A percentile compares a stretch with the other conserved stretches of the same genome.
Evolutionary conservation across 768 basidiomycete species (phyloP).

Genomic region (Vishniacozyma victoriae): DNA sequence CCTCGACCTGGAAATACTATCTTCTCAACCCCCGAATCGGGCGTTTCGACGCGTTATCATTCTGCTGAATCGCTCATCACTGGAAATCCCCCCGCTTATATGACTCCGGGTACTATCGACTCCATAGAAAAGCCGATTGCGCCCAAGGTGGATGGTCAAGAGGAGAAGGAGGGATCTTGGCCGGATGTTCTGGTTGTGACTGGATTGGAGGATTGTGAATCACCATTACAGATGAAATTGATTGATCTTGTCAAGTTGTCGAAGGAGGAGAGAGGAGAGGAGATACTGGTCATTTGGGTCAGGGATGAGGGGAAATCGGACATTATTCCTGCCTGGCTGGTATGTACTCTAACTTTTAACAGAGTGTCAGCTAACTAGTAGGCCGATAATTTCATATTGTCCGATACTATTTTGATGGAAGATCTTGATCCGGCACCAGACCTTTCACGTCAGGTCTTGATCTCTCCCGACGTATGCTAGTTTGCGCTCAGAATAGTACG

Average conservation of each 20-base stretch:
- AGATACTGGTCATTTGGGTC: slow-evolving; percentile 27
- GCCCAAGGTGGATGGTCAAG: no score
- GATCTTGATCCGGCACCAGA: background rate
- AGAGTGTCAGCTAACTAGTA: background rate
- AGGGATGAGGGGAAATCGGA: slow-evolving; percentile 17
- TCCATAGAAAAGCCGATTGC: background rate
- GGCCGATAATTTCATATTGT: slow-evolving; percentile 13
- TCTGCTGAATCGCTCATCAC: background rate
- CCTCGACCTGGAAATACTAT: background rate
- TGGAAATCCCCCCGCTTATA: background rate
- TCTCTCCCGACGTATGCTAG: background rate
- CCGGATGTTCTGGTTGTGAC: slow-evolving; percentile 25
- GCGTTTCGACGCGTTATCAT: no score
- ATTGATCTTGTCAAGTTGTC: slow-evolving; percentile 11
- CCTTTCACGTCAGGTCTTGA: background rate
- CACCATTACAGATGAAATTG: slow-evolving; percentile 21
- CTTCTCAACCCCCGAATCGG: background rate
- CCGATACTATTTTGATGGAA: slow-evolving; percentile 4
- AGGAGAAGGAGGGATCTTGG: no score
- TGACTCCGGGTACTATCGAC: background rate
- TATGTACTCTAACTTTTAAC: slow-evolving; percentile 13
- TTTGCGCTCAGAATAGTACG: background rate
- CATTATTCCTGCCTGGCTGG: slow-evolving; percentile 25
- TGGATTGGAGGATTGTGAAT: slow-evolving; percentile 21
- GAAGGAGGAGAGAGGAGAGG: background rate